These are phyloP conservation scores for Coemansia sp. DNA, from an alignment of 192 early-diverging fungal genomes.

Conservation along the genomic window DNA sequence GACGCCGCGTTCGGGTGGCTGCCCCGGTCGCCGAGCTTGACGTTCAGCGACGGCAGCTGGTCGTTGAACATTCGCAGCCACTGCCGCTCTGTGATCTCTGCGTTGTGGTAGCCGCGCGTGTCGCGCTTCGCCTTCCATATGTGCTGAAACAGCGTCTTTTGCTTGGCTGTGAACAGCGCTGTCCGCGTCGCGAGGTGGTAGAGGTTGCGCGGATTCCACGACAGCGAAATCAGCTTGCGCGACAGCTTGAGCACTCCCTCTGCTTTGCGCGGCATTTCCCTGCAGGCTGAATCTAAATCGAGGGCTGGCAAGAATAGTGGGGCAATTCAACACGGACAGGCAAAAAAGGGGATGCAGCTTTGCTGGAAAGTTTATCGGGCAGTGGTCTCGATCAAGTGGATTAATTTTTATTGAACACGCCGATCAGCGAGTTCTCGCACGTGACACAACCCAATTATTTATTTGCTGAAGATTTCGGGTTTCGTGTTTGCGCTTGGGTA, in stretches of 20 bases:
- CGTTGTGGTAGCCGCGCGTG: constrained; percentile 89
- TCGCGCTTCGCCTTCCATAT: constrained; percentile 93
- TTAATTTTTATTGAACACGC: too few species aligned
- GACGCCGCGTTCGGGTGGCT: constrained; percentile 67
- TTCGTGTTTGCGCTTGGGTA: too few species aligned
- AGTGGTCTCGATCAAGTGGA: too few species aligned
- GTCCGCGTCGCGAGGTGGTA: constrained; percentile 69
- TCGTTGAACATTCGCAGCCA: constrained; percentile 71
- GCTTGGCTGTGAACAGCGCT: constrained; percentile 36
- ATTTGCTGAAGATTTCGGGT: too few species aligned
- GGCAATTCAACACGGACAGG: too few species aligned
- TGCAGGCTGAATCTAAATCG: too few species aligned
- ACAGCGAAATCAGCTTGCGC: constrained; percentile 81
- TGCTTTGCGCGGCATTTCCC: constrained; percentile 48
- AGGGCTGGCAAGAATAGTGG: too few species aligned
- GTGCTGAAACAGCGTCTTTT: constrained; percentile 82
- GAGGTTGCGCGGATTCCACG: constrained; percentile 92
- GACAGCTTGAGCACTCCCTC: constrained; percentile 38
- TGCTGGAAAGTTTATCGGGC: too few species aligned
- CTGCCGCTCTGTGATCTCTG: constrained; percentile 82
- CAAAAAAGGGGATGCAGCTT: too few species aligned
- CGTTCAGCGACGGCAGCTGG: constrained; percentile 65
- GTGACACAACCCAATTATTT: too few species aligned
- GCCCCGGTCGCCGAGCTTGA: constrained; percentile 23
- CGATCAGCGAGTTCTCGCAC: too few species aligned